Base-by-base conservation (phyloP, 2,329 filamentous ascomycete genomes). In the Cadophora luteo-olivacea region DNA sequence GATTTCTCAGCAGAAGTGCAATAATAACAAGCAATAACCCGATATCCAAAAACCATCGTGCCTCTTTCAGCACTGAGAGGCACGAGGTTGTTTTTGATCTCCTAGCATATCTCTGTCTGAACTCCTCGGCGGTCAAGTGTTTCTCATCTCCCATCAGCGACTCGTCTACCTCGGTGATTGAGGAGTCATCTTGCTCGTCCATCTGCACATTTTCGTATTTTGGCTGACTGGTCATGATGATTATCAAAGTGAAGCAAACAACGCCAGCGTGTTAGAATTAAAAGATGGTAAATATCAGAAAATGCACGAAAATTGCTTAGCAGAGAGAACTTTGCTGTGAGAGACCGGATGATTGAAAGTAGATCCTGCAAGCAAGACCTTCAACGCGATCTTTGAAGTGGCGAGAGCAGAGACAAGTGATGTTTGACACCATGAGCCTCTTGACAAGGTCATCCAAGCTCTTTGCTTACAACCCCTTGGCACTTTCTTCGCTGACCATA, bases 121-220 rank as follows among this genome's bases (percentile, higher is more conserved):
- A 75, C 38, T 78, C 72, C 54, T 76, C 72, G 49, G 76, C 72
- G 38, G 77, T 74, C 75, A 77, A 78, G 51, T 77, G 74, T 73
- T 81, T 80, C 67, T 78, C 78, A 32, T 80, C 79, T 63, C 78
- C 79, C 74, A 82, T 80, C 61, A 83, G 72, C 5, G 80, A 81
- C 66, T 79, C 81, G 66, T 79, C 77, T 25, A 82, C 80, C 70
- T 82, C 81, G 65, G 81, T 82, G 74, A 77, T 80, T 57, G 75
- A 78, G 48, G 72, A 70, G 29, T 78, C 74, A 32, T 78, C 77
- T 25, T 79, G 77, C 62, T 77, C 75, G 58, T 81, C 79, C n/a
- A 78, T 38, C 1, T 60, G 58, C 12, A 70, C 22, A 62, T 67
- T 70, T 33, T 70, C 60, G 61, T 70, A 70, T 66, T 60, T 68